phyloP scores from a whole-genome alignment of 441 rosid genomes.

The Corymbia citriodora region DNA sequence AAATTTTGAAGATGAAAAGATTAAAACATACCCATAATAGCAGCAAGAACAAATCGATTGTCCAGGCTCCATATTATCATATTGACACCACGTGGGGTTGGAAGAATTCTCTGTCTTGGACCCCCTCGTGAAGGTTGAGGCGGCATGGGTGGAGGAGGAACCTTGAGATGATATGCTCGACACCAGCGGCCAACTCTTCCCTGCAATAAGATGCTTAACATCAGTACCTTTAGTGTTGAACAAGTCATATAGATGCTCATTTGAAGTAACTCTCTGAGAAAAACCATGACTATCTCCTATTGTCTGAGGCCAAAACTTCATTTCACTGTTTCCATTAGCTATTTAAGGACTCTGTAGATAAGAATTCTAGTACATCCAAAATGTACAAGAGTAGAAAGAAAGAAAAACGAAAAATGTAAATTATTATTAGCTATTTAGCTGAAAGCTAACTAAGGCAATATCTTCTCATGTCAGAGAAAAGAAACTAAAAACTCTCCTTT shows the following conservation, averaged over 20 bases:
- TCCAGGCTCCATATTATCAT: slow-evolving; percentile 99
- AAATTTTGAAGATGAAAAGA: not conserved
- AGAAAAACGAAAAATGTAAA: not conserved
- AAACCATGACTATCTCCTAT: not conserved
- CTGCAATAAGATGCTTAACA: slow-evolving; percentile 27
- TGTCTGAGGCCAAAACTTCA: not conserved
- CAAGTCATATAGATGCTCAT: not conserved
- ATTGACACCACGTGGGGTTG: slow-evolving; percentile 99
- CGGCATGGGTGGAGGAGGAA: slow-evolving; percentile 98
- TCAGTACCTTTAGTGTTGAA: not conserved
- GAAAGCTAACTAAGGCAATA: not conserved
- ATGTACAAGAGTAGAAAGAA: not conserved
- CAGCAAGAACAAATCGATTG: slow-evolving; percentile 99
- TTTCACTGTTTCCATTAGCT: not conserved
- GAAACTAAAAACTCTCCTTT: not conserved
- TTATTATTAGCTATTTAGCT: not conserved
- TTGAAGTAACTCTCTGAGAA: not conserved
- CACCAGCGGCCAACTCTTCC: slow-evolving; percentile 93
- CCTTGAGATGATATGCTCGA: slow-evolving; percentile 88
- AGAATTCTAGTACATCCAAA: not conserved
- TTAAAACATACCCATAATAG: slow-evolving; percentile 78
- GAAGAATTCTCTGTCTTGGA: slow-evolving; percentile 96
- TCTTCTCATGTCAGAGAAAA: not conserved
- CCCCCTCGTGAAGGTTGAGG: slow-evolving; percentile 98
- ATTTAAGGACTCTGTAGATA: not conserved